Evolutionary conservation across 2,329 filamentous ascomycete genomes (phyloP).

Genomic region (Clonostachys rhizophaga): DNA sequence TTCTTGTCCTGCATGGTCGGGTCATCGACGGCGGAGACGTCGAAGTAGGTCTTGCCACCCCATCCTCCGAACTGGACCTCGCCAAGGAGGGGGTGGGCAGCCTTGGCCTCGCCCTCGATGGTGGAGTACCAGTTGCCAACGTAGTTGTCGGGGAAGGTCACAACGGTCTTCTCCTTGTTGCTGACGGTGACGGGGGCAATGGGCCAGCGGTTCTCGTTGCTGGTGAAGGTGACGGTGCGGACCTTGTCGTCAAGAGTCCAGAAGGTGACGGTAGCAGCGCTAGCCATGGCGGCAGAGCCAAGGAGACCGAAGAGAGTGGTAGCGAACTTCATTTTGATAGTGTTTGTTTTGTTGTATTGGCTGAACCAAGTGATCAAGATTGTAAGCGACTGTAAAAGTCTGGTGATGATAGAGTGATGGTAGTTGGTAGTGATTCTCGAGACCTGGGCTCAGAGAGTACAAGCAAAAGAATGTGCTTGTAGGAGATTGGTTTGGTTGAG

Average conservation of each 20-base stretch:
- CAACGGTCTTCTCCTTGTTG: slow-evolving; percentile 27
- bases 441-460: slow-evolving; percentile 5
- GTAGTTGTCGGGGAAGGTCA: slow-evolving; percentile 37
- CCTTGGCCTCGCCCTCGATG: slow-evolving; percentile 29
- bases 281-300: slow-evolving; percentile 33
- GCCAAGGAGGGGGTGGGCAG: slow-evolving; percentile 45
- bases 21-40: slow-evolving; percentile 54
- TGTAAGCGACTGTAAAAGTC: not conserved
- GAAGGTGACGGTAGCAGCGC: slow-evolving; percentile 51
- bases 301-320: slow-evolving; percentile 35
- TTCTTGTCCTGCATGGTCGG: slow-evolving; percentile 31
- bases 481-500: not conserved
- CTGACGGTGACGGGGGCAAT: slow-evolving; percentile 32
- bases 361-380: slow-evolving; percentile 7
- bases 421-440: slow-evolving; percentile 3
- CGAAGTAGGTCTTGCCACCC: slow-evolving; percentile 46
- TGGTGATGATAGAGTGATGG: slow-evolving; percentile 8
- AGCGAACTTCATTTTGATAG: slow-evolving; percentile 49
- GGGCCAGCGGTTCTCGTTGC: slow-evolving; percentile 26
- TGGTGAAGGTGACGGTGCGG: slow-evolving; percentile 47
- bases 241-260: slow-evolving; percentile 47
- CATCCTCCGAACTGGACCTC: slow-evolving; percentile 46
- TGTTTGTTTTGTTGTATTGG: slow-evolving; percentile 6
- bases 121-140: slow-evolving; percentile 47
- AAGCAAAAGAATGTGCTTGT: too few species aligned